Base-by-base conservation (phyloP, 352 stramenopile species). In the Elongisporangium anandrum region DNA sequence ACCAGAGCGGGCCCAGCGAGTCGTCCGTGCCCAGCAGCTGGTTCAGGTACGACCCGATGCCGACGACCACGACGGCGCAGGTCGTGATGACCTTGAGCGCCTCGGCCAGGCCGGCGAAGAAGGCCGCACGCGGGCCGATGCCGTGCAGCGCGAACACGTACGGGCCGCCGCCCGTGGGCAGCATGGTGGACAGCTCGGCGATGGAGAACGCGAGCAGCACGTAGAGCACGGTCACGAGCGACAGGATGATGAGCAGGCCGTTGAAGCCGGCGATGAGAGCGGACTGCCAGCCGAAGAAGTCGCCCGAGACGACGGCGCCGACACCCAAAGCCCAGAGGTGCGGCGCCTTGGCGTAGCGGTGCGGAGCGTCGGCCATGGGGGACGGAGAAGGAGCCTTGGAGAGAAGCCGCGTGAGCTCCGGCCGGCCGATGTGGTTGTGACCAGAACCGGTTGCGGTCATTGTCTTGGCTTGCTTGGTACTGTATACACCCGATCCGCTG, bases 1-100 rank as follows among this genome's bases (percentile, higher is more conserved):
- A 89, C 79, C 77, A 85, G 50, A 87, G 61, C 47, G 71, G 69
- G 16, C 69, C 67, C 52, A 74, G 79, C 26, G 69, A 59, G 19
- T 65, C 64, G 56, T 65, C 76, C 13, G 81, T 49, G 20, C 57
- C 53, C 49, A 86, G 63, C 7, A 90, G 66, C 45, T 85, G 72
- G 56, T 79, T 86, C 66, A 88, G 62, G 68, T 87, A 90, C 62
- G 75, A 81, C 54, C 77, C 79, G 52, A 90, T 90, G 24, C 77
- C 80, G 13, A 77, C 81, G 54, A 82, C 72, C 21, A 90, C 59
- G 15, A 88, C 80, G 6, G 76, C 64, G 63, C 73, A 81, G 9
- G 77, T 90, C 54, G 85, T 77, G 19, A 88, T 60, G 21, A 90
- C 80, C 69, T 90, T 88, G 57, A 90, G 72, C n/a, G 64, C 81